Evolutionary conservation across 169 alveolate genomes (phyloP), one percentile per base, ranked within the genome.

Genomic region (Babesia divergens): DNA sequence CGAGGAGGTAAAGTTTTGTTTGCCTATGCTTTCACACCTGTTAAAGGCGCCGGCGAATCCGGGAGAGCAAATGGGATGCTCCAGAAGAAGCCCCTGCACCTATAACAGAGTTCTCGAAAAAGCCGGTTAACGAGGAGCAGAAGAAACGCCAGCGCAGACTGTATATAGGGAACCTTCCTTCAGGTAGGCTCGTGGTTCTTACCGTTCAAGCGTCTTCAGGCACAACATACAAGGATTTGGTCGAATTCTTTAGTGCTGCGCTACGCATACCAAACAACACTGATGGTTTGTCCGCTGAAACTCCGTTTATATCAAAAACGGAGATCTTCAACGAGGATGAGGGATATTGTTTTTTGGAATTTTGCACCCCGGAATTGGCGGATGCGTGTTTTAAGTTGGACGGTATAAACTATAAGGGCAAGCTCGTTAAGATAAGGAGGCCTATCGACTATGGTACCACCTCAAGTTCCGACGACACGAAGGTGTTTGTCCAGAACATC

Each of bases 371-470:
- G 20, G 91, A 82, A 53, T 71, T 84, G 79, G 86, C 95, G 26
- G 86, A 84, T 67, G 42, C 77, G 62, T 84, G 94, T 75, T 69
- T 91, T 54, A 92, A 90, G 40, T 67, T 92, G 47, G 96, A 92
- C 70, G 94, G 93, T 8, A 89, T 89, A 29, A 60, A 67, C 29
- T 92, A 75, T 60, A 92, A 91, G 54, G 94, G 94, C 34, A 66
- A 56, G 40, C 58, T 90, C 14, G 72, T 92, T 31, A 70, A 86
- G 46, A 82, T 92, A 32, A 53, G 90, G 60, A 71, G 96, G 37
- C 95, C 96, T 29, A 86, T 86, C 43, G 96, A 92, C 59, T 91
- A 83, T 68, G 89, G 85, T 14, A 87, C 86, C 3, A 90, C 92
- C 29, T 80, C 92, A n/a, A 89, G 86, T 7, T 84, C 90, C 35